Conservation (phyloP, 371 early-diverging fungal genomes). For the Rhizopus delemar region DNA sequence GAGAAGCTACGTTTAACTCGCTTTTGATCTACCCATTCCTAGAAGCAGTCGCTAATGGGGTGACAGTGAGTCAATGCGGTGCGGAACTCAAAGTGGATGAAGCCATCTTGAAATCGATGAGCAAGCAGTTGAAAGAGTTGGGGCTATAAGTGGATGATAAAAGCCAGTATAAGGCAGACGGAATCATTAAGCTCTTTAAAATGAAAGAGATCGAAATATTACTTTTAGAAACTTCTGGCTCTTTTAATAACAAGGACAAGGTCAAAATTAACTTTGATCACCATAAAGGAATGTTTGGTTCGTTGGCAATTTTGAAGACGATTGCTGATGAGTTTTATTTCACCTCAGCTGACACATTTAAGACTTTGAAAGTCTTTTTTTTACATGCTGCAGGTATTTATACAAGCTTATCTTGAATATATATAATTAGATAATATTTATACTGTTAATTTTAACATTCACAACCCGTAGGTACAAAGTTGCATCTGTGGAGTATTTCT, state of each 20-base stretch:
- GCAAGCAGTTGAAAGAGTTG: slow-evolving; percentile 10
- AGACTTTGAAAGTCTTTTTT: neutral
- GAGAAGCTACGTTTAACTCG: too few species aligned
- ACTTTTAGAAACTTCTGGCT: slow-evolving; percentile 4
- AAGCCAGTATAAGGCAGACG: slow-evolving; percentile 4
- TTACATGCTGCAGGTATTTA: slow-evolving; percentile 2
- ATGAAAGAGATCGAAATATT: slow-evolving; percentile 1
- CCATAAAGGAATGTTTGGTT: slow-evolving; percentile 13
- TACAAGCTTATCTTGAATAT: slow-evolving; percentile 6
- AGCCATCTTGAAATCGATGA: slow-evolving; percentile 1
- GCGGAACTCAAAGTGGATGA: slow-evolving; percentile 3
- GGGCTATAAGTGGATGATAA: neutral
- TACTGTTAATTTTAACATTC: neutral
- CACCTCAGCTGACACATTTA: slow-evolving; percentile 6
- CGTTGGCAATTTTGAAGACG: slow-evolving; percentile 13
- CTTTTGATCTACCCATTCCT: too few species aligned
- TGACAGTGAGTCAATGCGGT: slow-evolving; percentile 1
- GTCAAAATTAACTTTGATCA: slow-evolving; percentile 5
- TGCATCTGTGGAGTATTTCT: slow-evolving; percentile 3
- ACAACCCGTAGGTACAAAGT: neutral
- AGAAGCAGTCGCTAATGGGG: neutral
- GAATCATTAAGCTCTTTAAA: slow-evolving; percentile 1
- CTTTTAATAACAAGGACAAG: neutral
- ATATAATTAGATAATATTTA: neutral
- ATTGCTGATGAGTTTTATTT: slow-evolving; percentile 5